Evolutionary conservation across 1,284 basidiomycete species (phyloP), one percentile per base, ranked within the genome.

Genomic region (Ganoderma lucidum): DNA sequence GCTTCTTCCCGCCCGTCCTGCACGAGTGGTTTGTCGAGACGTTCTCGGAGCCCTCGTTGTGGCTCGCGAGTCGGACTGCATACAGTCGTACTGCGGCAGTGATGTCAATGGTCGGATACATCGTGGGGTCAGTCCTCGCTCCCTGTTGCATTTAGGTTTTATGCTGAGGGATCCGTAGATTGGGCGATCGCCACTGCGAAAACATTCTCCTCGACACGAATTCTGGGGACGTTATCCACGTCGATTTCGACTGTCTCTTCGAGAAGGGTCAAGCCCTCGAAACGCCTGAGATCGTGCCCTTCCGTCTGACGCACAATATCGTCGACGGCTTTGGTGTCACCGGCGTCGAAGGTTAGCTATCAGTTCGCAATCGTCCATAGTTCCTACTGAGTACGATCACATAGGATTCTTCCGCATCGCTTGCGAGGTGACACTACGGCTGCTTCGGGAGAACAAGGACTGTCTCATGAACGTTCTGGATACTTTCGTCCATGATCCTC

Each of bases 101-200:
- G 62, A 99, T 99, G 94, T 98, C 95, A 3, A 99, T 99, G 93
- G 96, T 99, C 35, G 98, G 98, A 28, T 98, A 95, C 75, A 97
- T 99, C 44, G 85, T 99, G 10, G 98, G 97, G 95, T 97, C 72
- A 71, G 89, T 19, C 6, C 12, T 44, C n/a, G 10, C n/a, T 28
- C 0, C 5, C 15, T 28, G 80, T 9, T n/a, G 60, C 59, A 41
- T n/a, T 59, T 64, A 66, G 44, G 14, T 48, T 6, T 53, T 8
- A 41, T 10, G 45, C 28, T 64, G 37, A 35, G 42, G 23, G 65
- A 17, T 58, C 2, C 72, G 10, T 28, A 97, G 96, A 14, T 85
- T 99, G n/a, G 98, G 98, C 15, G 98, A 99, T 80, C 89, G 98
- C 59, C 98, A 99, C 79, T 92, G 94, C 75, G 98, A 99, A 81